Percentiles rank a stretch among this genome's conserved stretches.
Conservation (phyloP, 345 rosid genomes). For the Populus nigra region DNA sequence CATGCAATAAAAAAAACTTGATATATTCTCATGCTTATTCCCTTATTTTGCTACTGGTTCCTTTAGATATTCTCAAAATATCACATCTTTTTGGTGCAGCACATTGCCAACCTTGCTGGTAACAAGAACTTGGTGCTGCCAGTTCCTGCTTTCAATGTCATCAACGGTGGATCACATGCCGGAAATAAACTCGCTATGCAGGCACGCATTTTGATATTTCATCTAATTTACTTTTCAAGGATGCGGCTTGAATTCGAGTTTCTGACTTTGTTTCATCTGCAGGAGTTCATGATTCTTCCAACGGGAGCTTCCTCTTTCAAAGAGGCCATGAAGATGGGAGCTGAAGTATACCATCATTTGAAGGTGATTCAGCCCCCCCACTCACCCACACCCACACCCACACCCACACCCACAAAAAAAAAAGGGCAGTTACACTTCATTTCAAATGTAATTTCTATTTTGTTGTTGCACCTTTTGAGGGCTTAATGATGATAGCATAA, state of each 20-base stretch:
- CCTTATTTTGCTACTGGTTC: background rate
- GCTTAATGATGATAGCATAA: background rate
- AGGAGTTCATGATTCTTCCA: slow-evolving; percentile 79
- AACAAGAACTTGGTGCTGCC: slow-evolving; percentile 63
- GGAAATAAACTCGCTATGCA: slow-evolving; percentile 74
- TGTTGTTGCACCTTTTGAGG: background rate
- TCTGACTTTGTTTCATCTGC: slow-evolving; percentile 11
- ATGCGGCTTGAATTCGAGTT: background rate
- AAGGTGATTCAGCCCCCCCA: slow-evolving; percentile 33
- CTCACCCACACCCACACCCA: too few species aligned
- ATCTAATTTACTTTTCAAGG: background rate
- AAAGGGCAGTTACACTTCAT: too few species aligned
- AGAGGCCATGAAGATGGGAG: slow-evolving; percentile 81
- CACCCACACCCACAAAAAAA: too few species aligned
- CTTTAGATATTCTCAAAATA: background rate
- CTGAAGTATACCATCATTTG: slow-evolving; percentile 66
- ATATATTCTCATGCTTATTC: background rate
- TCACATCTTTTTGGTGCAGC: slow-evolving; percentile 35
- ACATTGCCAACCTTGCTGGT: slow-evolving; percentile 69
- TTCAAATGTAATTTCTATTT: background rate
- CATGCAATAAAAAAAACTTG: background rate
- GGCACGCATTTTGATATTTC: slow-evolving; percentile 22
- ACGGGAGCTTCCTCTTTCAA: slow-evolving; percentile 62
- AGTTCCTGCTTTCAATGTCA: slow-evolving; percentile 68
- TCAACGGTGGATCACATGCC: slow-evolving; percentile 71